A percentile compares a stretch with the other conserved stretches of the same genome.
These are phyloP conservation scores for Xenosphaeropsis pyriputrescens DNA, from an alignment of 2,329 filamentous ascomycete species.

Conservation along the genomic window DNA sequence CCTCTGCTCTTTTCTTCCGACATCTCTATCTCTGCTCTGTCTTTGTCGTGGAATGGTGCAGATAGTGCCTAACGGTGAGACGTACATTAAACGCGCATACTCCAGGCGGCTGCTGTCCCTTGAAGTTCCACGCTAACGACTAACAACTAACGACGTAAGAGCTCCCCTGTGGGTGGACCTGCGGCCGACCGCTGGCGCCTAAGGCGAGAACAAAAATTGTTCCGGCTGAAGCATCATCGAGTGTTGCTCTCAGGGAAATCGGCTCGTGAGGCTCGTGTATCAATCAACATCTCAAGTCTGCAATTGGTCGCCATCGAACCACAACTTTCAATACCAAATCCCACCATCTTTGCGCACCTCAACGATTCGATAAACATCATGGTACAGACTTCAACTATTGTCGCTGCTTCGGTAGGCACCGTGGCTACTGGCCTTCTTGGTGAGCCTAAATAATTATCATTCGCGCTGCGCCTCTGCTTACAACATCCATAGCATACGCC, in stretches of 20 bases:
- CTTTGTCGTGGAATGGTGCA: not conserved
- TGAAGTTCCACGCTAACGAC: conserved; percentile 2
- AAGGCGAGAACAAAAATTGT: conserved; percentile 1
- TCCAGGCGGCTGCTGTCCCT: not conserved
- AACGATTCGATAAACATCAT: conserved; percentile 15
- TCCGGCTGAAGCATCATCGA: not conserved
- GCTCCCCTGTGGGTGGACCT: no score
- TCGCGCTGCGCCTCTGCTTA: not conserved
- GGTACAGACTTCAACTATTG: conserved; percentile 37
- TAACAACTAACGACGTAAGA: not conserved
- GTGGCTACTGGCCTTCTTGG: conserved; percentile 43
- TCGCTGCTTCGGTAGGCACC: conserved; percentile 46
- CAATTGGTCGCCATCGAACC: no score
- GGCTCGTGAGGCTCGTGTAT: no score
- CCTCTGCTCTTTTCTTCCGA: conserved; percentile 43
- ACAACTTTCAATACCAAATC: conserved; percentile 4
- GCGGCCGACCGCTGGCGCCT: not conserved
- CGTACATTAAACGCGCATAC: no score
- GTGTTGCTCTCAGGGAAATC: no score
- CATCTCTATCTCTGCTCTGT: conserved; percentile 31
- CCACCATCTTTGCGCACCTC: not conserved
- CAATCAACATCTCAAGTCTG: no score
- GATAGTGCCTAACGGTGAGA: not conserved
- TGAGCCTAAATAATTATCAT: conserved; percentile 21
- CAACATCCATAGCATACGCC: conserved; percentile 35